Conservation (phyloP, 495 filamentous ascomycete genomes). For the Talaromyces nanjingensis region DNA sequence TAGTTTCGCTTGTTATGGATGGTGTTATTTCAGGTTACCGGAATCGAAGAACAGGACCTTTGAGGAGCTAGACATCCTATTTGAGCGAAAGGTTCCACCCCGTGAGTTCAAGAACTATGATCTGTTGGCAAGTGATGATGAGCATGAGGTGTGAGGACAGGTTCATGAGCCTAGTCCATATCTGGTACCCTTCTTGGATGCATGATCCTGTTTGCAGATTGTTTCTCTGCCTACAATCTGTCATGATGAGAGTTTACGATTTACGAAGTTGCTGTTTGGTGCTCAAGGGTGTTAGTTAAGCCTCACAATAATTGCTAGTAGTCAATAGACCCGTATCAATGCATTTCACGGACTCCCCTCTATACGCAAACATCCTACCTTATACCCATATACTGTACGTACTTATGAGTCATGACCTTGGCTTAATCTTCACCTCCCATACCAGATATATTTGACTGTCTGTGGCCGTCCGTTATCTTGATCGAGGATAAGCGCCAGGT, state of each 20-base stretch:
- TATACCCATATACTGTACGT: not conserved
- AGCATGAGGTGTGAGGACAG: not conserved
- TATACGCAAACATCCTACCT: not conserved
- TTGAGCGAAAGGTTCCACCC: slow-evolving; percentile 41
- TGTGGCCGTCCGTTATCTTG: not conserved
- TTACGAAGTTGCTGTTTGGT: not conserved
- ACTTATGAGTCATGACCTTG: not conserved
- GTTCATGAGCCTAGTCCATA: not conserved
- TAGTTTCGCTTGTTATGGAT: slow-evolving; percentile 29
- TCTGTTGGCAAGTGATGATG: slow-evolving; percentile 2
- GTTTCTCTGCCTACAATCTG: not conserved
- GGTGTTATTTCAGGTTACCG: slow-evolving; percentile 50
- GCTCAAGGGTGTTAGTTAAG: not conserved
- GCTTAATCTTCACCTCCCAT: not conserved
- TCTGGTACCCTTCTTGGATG: not conserved
- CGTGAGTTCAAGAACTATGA: slow-evolving; percentile 20
- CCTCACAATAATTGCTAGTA: not conserved
- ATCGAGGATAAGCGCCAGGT: not conserved
- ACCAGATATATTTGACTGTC: not conserved
- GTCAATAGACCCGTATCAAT: not conserved
- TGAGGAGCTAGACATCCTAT: slow-evolving; percentile 49
- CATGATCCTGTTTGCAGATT: not conserved
- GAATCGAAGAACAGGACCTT: slow-evolving; percentile 57
- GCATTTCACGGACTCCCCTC: not conserved
- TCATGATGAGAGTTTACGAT: not conserved